phyloP scores from a whole-genome alignment of 1,139 yeast species.

The Blastobotrys arbuscula region DNA sequence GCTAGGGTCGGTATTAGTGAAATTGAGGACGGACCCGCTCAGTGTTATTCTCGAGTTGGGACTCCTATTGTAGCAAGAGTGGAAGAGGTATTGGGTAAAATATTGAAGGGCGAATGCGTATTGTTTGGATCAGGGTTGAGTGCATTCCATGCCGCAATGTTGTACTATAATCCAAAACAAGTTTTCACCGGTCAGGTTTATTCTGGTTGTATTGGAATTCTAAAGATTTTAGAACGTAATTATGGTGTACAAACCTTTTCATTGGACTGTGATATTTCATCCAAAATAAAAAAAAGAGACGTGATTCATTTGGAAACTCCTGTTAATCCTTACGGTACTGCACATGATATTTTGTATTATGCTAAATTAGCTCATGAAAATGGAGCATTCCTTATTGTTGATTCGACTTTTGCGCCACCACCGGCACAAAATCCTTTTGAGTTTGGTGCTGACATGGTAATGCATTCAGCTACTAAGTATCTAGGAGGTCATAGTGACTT shows the following conservation, averaged over 20 bases:
- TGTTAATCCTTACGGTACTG: constrained; percentile 74
- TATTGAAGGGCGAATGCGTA: constrained; percentile 51
- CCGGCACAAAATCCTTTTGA: constrained; percentile 78
- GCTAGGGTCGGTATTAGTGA: constrained; percentile 32
- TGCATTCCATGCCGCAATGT: constrained; percentile 73
- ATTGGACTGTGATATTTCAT: constrained; percentile 46
- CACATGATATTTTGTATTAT: constrained; percentile 55
- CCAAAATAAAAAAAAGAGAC: constrained; percentile 58
- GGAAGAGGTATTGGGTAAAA: constrained; percentile 58
- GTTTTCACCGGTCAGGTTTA: constrained; percentile 76
- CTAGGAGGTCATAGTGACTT: constrained; percentile 94
- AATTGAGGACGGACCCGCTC: constrained; percentile 30
- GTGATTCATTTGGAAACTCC: constrained; percentile 83
- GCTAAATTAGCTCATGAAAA: constrained; percentile 63
- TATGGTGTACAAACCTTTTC: constrained; percentile 50
- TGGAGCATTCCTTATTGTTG: constrained; percentile 67
- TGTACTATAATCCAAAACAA: constrained; percentile 65
- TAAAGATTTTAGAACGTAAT: constrained; percentile 56
- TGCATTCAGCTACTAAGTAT: constrained; percentile 89
- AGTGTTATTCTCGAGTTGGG: constrained; percentile 59
- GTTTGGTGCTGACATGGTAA: constrained; percentile 75
- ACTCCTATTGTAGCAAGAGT: constrained; percentile 68
- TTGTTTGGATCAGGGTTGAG: constrained; percentile 73
- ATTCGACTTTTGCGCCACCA: constrained; percentile 91
- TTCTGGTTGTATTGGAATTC: constrained; percentile 75